These are phyloP conservation scores for Gnaphalium uliginosum DNA, from an alignment of 129 eudicot species.

Conservation along the genomic window DNA sequence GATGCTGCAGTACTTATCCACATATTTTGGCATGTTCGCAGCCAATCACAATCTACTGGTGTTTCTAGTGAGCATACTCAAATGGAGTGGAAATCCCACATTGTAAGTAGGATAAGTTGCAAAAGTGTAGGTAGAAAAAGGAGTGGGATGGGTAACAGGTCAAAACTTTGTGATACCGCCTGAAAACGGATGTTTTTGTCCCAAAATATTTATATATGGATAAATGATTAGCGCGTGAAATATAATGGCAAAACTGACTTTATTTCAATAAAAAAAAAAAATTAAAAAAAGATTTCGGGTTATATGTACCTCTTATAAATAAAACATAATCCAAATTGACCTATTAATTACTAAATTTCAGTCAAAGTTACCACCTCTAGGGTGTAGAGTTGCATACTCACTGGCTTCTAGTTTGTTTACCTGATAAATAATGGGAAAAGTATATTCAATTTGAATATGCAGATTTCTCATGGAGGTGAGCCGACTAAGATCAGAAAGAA, in stretches of 20 bases:
- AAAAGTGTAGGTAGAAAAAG: not conserved
- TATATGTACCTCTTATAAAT: not conserved
- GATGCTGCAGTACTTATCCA: conserved; percentile 93
- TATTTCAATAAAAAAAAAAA: not conserved
- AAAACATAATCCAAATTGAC: conserved; percentile 4
- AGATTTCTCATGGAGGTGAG: conserved; percentile 54
- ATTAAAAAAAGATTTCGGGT: not conserved
- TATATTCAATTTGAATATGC: conserved; percentile 24
- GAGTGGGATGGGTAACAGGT: not conserved
- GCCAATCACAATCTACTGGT: conserved; percentile 50
- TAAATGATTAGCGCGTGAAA: not conserved
- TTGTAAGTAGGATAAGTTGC: conserved; percentile 50
- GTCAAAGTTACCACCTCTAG: not conserved
- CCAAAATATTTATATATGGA: not conserved
- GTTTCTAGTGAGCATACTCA: conserved; percentile 44
- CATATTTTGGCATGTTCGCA: conserved; percentile 72
- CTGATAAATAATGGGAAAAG: not conserved
- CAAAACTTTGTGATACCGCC: conserved; percentile 1
- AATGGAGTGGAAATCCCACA: conserved; percentile 88
- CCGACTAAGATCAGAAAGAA: conserved; percentile 33
- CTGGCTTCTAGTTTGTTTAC: not conserved
- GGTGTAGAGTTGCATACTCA: not conserved
- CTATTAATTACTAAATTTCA: not conserved
- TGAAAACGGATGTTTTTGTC: not conserved
- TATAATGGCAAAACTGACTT: not conserved